Base-by-base conservation (phyloP, 2,329 filamentous ascomycete species). In the Fusarium solani-melongenae region DNA sequence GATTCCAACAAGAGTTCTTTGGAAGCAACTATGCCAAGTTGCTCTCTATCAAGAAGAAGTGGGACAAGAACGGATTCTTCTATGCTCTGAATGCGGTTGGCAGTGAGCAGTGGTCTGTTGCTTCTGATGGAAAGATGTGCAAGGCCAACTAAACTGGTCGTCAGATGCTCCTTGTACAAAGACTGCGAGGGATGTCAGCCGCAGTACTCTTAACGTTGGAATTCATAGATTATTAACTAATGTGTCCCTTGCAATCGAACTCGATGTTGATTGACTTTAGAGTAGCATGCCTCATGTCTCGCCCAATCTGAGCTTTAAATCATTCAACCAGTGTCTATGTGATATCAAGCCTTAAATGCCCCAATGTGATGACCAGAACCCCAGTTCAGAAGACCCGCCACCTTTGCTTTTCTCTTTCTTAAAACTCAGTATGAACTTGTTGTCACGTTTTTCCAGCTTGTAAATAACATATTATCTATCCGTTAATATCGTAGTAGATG, bases 21-120 rank as follows among this genome's bases (percentile, higher is more conserved):
- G 87, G 87, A 1, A 63, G 20, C 2, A 87, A 87, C 66, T 89
- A 88, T 65, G 65, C 75, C 1, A 72, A 70, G 11, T 73, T 89
- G 22, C 62, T 83, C 15, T 36, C 53, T 1, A 81, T 90, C 33
- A 91, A 91, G 83, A 75, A 81, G 36, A 85, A 83, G 75, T 89
- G 85, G 72, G 89, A 89, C 72, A 81, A 84, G 1, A 62, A 80
- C 0, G 75, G 78, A 2, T 66, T 90, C 8, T 88, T 88, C 38
- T 87, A 88, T 61, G 86, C 84, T 12, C 76, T 75, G 7, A 84
- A 82, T n/a, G 85, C 82, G 5, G 88, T 90, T 7, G 88, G 87
- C 0, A 88, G 86, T 64, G 88, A 90, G 59, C 75, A 74, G n/a
- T 90, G 87, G 87, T 59, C 33, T 11, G 57, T 77, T 34, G 44